These are phyloP conservation scores for Hygrophorus russula DNA, from an alignment of 768 basidiomycete species.

Conservation along the genomic window DNA sequence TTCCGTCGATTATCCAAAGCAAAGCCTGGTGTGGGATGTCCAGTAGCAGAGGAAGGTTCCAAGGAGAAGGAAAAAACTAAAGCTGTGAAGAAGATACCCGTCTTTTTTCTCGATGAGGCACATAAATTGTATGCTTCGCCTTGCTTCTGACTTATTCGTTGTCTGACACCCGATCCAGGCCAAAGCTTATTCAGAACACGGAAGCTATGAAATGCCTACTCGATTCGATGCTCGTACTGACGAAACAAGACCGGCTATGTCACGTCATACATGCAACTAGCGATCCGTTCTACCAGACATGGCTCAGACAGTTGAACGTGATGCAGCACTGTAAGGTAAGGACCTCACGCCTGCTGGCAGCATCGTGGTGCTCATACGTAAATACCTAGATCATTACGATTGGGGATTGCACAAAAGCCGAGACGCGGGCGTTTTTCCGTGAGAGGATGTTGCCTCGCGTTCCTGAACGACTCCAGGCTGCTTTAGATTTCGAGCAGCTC, in stretches of 20 bases:
- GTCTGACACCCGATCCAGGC: constrained; percentile 25
- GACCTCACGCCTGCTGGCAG: background rate
- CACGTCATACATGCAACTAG: constrained; percentile 77
- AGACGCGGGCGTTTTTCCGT: constrained; percentile 55
- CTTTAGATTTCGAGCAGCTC: constrained; percentile 58
- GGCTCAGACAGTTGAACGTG: constrained; percentile 69
- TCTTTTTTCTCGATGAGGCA: constrained; percentile 77
- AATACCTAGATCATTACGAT: constrained; percentile 55
- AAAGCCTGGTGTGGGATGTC: constrained; percentile 17
- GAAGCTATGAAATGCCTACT: constrained; percentile 79
- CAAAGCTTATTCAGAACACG: constrained; percentile 61
- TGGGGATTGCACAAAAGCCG: constrained; percentile 66
- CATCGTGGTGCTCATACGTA: background rate
- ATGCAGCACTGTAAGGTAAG: constrained; percentile 74
- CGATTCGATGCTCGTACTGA: constrained; percentile 78
- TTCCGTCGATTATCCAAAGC: constrained; percentile 11
- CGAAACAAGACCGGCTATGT: constrained; percentile 79
- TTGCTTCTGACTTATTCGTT: background rate
- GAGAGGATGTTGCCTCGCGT: constrained; percentile 57
- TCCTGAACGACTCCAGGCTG: constrained; percentile 44
- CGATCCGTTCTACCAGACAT: constrained; percentile 79
- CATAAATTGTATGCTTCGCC: constrained; percentile 54
- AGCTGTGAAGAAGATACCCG: constrained; percentile 57
- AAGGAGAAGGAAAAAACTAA: constrained; percentile 22
- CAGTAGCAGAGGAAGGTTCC: constrained; percentile 21